Base-by-base conservation (phyloP, 805 yeast species). In the Zygosaccharomyces pseudorouxii region DNA sequence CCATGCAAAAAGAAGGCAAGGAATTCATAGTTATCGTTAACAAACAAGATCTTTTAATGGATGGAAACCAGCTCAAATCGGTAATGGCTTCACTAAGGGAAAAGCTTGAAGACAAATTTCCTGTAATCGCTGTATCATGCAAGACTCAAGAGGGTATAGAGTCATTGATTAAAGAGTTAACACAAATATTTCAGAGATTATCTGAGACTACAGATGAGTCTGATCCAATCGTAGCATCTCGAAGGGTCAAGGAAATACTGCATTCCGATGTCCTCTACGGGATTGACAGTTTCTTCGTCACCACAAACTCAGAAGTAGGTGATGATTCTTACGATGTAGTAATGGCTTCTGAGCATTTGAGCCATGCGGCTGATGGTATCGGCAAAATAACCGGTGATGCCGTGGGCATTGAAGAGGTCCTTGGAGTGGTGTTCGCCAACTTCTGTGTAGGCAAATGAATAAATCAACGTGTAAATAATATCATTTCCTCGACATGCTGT, bases 311-410 rank as follows among this genome's bases (percentile, higher is more conserved):
- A 33, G 19, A 8, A 33, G 20, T 33, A 14, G 44, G 36, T 18
- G 69, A 74, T 3, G 19, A 54, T 4, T 65, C 71, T 14, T 79
- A 79, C 37, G 97, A 90, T 55, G 80, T 89, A 1, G 92, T 88
- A 0, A 64, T 89, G 33, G 95, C 96, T 0, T 71, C 87, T 0
- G 96, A 92, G 51, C 82, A 85, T 47, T 71, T 93, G 35, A 76
- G 77, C 42, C 76, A 76, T 43, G 81, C 96, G 0, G 81, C 84
- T 16, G 89, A 84, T 11, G 97, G 97, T 0, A 85, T 93, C 33
- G 97, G 97, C 0, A 86, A 83, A 59, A 86, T 93, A 22, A 90
- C 97, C 0, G 99, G 98, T 1, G 86, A 86, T 35, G 78, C 88
- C 0, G 80, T 92, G 11, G 96, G 95, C 0, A 76, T 90, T 0